Evolutionary conservation across 139 green algal genomes (phyloP).

Genomic region (Volvox reticuliferus): DNA sequence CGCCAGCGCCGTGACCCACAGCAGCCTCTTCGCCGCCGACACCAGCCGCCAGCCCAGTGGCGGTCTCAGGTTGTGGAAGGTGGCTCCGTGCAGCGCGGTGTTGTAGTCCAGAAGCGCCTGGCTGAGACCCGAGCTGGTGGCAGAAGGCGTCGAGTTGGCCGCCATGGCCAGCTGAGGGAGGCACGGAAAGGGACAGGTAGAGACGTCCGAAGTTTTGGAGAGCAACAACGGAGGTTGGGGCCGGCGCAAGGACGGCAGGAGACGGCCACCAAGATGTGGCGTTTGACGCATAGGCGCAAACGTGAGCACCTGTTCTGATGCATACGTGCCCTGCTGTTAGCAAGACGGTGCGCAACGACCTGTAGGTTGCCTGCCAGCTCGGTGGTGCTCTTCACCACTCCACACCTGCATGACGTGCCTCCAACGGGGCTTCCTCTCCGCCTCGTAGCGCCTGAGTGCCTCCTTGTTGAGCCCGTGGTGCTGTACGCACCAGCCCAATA

Average conservation of each 20-base stretch:
- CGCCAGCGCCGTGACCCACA: conserved; percentile 6
- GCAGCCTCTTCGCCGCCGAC: background rate
- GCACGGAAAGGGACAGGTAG: background rate
- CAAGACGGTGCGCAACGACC: no score
- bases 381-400: background rate
- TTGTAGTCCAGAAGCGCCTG: conserved; percentile 47
- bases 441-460: conserved; percentile 54
- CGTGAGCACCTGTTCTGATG: no score
- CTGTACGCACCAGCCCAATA: conserved; percentile 42
- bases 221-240: no score
- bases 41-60: conserved; percentile 13
- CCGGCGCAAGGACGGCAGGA: no score
- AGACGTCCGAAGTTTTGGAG: background rate
- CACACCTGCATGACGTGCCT: conserved; percentile 54
- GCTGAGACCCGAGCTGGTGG: conserved; percentile 40
- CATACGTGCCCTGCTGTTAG: no score
- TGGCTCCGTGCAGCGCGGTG: conserved; percentile 24
- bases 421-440: conserved; percentile 44
- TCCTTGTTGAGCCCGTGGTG: conserved; percentile 54
- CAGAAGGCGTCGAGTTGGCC: conserved; percentile 36
- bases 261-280: no score
- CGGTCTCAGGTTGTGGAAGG: conserved; percentile 14
- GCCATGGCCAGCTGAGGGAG: conserved; percentile 43
- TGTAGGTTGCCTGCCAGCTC: no score
- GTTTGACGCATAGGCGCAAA: no score